These are phyloP conservation scores for Fusarium austroafricanum DNA, from an alignment of 2,329 filamentous ascomycete genomes.

Conservation along the genomic window DNA sequence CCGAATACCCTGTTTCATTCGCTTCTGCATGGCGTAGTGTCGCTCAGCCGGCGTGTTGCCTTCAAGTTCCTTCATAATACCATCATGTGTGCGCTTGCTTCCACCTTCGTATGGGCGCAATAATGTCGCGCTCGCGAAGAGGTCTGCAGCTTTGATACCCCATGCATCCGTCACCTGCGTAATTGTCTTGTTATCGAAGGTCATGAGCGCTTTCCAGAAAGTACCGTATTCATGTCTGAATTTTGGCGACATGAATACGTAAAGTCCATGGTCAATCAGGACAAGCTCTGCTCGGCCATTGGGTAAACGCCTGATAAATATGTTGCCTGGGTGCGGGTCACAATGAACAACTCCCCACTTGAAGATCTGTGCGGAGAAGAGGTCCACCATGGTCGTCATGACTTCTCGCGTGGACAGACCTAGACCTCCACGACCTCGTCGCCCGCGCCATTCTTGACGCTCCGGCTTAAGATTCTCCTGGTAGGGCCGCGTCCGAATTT, in stretches of 20 bases:
- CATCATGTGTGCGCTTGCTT: conserved; percentile 72
- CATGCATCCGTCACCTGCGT: conserved; percentile 77
- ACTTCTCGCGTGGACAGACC: conserved; percentile 86
- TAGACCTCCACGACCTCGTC: conserved; percentile 78
- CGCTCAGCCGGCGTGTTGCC: conserved; percentile 73
- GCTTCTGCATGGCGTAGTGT: conserved; percentile 89
- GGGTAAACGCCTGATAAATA: conserved; percentile 89
- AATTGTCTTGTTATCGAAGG: conserved; percentile 89
- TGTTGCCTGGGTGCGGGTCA: conserved; percentile 97
- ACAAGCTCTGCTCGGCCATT: conserved; percentile 89
- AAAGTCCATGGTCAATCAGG: conserved; percentile 96
- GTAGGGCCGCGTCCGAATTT: conserved; percentile 63
- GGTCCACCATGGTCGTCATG: conserved; percentile 95
- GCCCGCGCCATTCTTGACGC: conserved; percentile 81
- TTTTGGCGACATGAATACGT: conserved; percentile 86
- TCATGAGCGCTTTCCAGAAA: conserved; percentile 95
- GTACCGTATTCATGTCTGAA: conserved; percentile 88
- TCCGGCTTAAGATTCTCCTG: conserved; percentile 80
- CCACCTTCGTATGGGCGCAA: conserved; percentile 93
- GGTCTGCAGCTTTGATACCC: conserved; percentile 89
- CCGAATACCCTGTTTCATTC: conserved; percentile 76
- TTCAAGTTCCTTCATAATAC: conserved; percentile 73
- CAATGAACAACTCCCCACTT: conserved; percentile 96
- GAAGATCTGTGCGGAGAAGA: conserved; percentile 98
- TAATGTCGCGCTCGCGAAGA: conserved; percentile 91